These are phyloP conservation scores for Lyophyllum decastes DNA, from an alignment of 768 basidiomycete genomes.

Conservation along the genomic window DNA sequence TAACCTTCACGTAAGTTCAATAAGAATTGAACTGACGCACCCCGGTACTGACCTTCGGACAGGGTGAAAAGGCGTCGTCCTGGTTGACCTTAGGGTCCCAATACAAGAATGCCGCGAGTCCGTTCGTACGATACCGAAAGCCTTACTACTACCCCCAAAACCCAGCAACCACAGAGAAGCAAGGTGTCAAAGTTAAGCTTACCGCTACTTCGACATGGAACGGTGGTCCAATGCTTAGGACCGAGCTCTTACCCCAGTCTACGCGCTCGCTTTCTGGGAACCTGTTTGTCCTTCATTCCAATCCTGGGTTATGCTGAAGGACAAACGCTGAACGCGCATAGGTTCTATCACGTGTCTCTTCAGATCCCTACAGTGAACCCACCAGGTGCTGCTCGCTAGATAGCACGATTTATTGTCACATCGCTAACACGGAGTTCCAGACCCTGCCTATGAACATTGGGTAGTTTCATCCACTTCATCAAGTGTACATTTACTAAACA, in stretches of 20 bases:
- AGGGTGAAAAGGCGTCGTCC: slow-evolving; percentile 4
- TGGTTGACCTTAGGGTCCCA: slow-evolving; percentile 1
- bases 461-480: neutral
- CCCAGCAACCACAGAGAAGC: no score
- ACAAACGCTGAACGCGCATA: neutral
- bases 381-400: neutral
- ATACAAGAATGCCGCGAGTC: neutral
- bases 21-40: neutral
- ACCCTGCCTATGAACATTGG: slow-evolving; percentile 9
- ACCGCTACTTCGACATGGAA: slow-evolving; percentile 7
- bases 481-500: neutral
- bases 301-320: neutral
- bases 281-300: neutral
- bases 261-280: slow-evolving; percentile 3
- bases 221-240: slow-evolving; percentile 6
- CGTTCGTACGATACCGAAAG: neutral
- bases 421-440: neutral
- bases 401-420: neutral
- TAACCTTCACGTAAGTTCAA: slow-evolving; percentile 5
- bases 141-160: no score
- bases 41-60: neutral
- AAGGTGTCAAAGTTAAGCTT: neutral
- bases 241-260: slow-evolving; percentile 3
- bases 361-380: slow-evolving; percentile 8
- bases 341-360: slow-evolving; percentile 7